Conservation (phyloP, 1,139 yeast species). For the Meyerozyma athensensis region DNA sequence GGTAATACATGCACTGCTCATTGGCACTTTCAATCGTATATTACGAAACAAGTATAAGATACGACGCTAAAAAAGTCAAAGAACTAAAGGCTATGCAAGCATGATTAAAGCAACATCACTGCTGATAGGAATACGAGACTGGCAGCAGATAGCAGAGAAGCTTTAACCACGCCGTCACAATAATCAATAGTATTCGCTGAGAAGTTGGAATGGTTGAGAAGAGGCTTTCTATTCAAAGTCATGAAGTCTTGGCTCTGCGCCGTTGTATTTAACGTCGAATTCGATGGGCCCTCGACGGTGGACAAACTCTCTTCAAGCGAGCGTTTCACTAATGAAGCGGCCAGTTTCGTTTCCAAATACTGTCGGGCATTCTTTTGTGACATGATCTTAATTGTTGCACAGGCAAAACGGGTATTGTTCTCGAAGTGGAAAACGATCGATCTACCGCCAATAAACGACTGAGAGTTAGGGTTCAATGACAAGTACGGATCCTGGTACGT, state of each 20-base stretch:
- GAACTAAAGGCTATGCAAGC: background rate
- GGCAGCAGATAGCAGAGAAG: background rate
- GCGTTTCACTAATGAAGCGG: background rate
- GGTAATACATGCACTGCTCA: background rate
- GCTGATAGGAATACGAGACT: background rate
- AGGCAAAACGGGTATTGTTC: constrained; percentile 48
- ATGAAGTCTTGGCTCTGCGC: background rate
- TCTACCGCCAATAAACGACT: constrained; percentile 47
- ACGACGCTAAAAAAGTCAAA: constrained; percentile 3
- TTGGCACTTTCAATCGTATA: background rate
- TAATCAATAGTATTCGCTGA: background rate
- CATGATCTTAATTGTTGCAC: constrained; percentile 41
- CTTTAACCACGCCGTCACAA: background rate
- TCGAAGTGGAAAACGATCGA: constrained; percentile 51
- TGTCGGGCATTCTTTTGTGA: background rate
- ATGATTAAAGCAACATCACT: background rate
- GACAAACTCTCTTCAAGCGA: no score
- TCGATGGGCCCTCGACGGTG: background rate
- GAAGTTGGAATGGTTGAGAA: background rate
- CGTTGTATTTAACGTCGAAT: background rate
- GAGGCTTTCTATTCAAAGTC: background rate
- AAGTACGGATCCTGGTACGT: constrained; percentile 50
- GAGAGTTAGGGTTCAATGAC: constrained; percentile 43
- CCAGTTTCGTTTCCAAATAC: background rate
- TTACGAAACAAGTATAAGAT: constrained; percentile 3